These are phyloP conservation scores for Aphanomyces euteiches DNA, from an alignment of 352 stramenopile genomes.

Conservation along the genomic window DNA sequence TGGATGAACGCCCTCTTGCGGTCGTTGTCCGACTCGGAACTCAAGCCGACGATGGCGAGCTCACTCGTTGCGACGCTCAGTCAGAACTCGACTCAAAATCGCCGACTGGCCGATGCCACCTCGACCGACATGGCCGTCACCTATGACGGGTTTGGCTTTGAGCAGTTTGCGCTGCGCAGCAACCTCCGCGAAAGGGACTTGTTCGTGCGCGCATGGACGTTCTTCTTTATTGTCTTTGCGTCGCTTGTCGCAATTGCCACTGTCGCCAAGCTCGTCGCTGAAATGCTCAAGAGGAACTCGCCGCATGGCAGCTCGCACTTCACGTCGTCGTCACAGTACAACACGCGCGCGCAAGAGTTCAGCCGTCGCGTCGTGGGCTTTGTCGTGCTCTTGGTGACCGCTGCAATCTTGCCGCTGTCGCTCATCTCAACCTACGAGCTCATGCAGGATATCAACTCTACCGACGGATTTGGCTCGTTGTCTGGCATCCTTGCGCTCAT, in stretches of 20 bases:
- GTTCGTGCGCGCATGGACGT: slow-evolving; percentile 47
- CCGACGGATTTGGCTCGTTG: slow-evolving; percentile 35
- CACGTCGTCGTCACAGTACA: not conserved
- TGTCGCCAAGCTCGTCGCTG: not conserved
- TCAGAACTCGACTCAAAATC: not conserved
- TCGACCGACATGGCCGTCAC: slow-evolving; percentile 4
- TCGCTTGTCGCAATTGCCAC: slow-evolving; percentile 42
- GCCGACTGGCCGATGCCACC: not conserved
- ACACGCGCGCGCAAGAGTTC: not conserved
- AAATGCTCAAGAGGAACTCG: not conserved
- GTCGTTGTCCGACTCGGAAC: slow-evolving; percentile 26
- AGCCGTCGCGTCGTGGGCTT: slow-evolving; percentile 52
- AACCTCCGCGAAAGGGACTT: slow-evolving; percentile 29
- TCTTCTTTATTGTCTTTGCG: slow-evolving; percentile 45
- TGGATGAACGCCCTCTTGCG: slow-evolving; percentile 68
- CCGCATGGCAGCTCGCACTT: slow-evolving; percentile 30
- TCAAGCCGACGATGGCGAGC: not conserved
- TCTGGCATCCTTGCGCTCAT: slow-evolving; percentile 41
- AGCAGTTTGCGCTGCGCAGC: slow-evolving; percentile 26
- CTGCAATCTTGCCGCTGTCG: slow-evolving; percentile 56
- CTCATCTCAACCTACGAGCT: slow-evolving; percentile 64
- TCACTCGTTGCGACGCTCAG: not conserved
- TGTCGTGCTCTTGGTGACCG: slow-evolving; percentile 61
- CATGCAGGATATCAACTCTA: slow-evolving; percentile 47
- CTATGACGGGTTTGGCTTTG: slow-evolving; percentile 15